Percentiles rank a stretch among this genome's conserved stretches.
phyloP scores from a whole-genome alignment of 176 grass and related monocot species.

The Oryza rufipogon region DNA sequence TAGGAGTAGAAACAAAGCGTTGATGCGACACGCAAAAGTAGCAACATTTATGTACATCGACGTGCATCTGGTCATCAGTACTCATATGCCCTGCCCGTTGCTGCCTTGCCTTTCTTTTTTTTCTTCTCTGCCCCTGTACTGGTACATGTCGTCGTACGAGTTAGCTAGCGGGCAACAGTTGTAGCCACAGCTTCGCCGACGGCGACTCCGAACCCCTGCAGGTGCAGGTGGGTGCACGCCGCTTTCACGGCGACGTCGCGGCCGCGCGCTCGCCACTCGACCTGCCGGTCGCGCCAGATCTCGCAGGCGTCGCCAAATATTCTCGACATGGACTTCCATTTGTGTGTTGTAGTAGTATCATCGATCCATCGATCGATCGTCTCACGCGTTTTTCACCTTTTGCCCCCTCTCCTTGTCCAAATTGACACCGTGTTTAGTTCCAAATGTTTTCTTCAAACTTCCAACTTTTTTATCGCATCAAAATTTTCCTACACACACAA shows the following conservation, averaged over 20 bases:
- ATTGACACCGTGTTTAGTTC: background rate
- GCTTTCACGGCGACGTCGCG: constrained; percentile 40
- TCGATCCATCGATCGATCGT: background rate
- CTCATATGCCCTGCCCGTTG: background rate
- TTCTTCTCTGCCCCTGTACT: background rate
- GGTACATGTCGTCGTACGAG: background rate
- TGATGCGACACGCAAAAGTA: constrained; percentile 36
- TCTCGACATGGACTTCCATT: constrained; percentile 37
- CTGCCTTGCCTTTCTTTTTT: background rate
- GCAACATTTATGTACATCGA: constrained; percentile 1
- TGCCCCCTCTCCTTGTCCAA: background rate
- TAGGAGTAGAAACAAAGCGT: background rate
- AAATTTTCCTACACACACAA: too few species aligned
- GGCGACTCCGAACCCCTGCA: constrained; percentile 10
- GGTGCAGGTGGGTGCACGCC: constrained; percentile 34
- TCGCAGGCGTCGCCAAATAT: constrained; percentile 52
- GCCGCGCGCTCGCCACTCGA: background rate
- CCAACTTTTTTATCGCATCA: too few species aligned
- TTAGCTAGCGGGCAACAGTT: background rate
- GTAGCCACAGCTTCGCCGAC: constrained; percentile 9
- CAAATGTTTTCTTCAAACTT: too few species aligned
- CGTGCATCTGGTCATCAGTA: constrained; percentile 6
- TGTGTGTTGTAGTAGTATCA: background rate
- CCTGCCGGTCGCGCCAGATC: constrained; percentile 27
- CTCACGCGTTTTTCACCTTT: constrained; percentile 3